These are phyloP conservation scores for Tylopilus sp. DNA, from an alignment of 768 basidiomycete genomes.

Conservation along the genomic window DNA sequence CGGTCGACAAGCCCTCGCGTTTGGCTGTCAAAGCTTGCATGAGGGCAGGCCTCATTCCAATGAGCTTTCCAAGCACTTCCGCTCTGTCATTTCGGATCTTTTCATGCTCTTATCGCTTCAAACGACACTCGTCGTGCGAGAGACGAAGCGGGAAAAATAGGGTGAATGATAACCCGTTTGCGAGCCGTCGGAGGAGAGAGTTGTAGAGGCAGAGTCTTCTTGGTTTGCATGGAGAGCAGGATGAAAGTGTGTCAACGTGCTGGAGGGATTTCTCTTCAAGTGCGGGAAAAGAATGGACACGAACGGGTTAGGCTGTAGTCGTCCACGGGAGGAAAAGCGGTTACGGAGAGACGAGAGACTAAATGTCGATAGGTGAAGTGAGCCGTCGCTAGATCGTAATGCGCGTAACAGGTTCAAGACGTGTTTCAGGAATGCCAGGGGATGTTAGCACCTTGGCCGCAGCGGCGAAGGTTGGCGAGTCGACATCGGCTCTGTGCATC, in stretches of 20 bases:
- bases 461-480: slow-evolving; percentile 90
- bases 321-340: slow-evolving; percentile 44
- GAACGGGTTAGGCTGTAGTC: slow-evolving; percentile 49
- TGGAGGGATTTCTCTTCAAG: slow-evolving; percentile 35
- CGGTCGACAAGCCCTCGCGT: background rate
- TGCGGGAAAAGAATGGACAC: slow-evolving; percentile 67
- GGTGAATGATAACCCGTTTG: slow-evolving; percentile 8
- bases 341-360: slow-evolving; percentile 45
- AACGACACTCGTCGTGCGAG: slow-evolving; percentile 61
- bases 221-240: slow-evolving; percentile 7
- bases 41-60: slow-evolving; percentile 50
- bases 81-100: slow-evolving; percentile 67
- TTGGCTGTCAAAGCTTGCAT: slow-evolving; percentile 28
- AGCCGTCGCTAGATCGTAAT: slow-evolving; percentile 44
- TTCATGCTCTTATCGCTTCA: slow-evolving; percentile 58
- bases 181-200: slow-evolving; percentile 11
- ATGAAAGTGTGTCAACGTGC: slow-evolving; percentile 16
- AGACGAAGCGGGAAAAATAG: slow-evolving; percentile 56
- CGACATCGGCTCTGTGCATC: slow-evolving; percentile 88
- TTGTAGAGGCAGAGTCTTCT: slow-evolving; percentile 5
- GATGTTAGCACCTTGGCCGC: slow-evolving; percentile 46
- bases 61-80: slow-evolving; percentile 59
- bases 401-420: slow-evolving; percentile 35
- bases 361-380: slow-evolving; percentile 45
- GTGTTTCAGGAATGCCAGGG: slow-evolving; percentile 29